A percentile compares a stretch with the other conserved stretches of the same genome.
phyloP scores from a whole-genome alignment of 768 basidiomycete genomes.

The Leccinum sublutescens region DNA sequence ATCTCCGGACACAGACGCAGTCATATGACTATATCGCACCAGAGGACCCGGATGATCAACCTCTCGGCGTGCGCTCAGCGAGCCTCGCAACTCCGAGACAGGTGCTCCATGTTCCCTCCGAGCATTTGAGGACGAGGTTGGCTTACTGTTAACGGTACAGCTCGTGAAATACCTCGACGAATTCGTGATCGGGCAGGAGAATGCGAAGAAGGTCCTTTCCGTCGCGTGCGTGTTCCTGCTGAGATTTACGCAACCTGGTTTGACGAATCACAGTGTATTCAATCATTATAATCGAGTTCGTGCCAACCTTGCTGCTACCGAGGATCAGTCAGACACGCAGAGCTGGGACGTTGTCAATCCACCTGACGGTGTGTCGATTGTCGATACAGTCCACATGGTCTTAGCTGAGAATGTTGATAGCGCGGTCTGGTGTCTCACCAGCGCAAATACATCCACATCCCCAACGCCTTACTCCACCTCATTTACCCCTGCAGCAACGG shows the following conservation, averaged over 20 bases:
- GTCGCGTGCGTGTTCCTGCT: constrained; percentile 72
- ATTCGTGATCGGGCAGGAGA: constrained; percentile 89
- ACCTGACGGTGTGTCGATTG: constrained; percentile 29
- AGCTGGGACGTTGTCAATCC: constrained; percentile 28
- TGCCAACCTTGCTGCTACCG: constrained; percentile 57
- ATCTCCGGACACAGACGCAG: constrained; percentile 59
- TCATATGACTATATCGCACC: constrained; percentile 38
- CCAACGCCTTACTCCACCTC: constrained; percentile 35
- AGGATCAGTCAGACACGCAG: constrained; percentile 34
- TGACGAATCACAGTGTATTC: constrained; percentile 61
- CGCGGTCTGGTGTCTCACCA: constrained; percentile 43
- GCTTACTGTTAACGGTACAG: constrained; percentile 38
- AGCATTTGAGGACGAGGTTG: not conserved
- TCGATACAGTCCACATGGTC: not conserved
- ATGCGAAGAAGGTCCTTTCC: constrained; percentile 89
- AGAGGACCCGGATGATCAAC: constrained; percentile 33
- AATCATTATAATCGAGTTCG: constrained; percentile 92
- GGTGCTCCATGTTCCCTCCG: constrained; percentile 27
- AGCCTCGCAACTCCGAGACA: constrained; percentile 60
- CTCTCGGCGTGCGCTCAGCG: constrained; percentile 38
- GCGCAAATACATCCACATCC: constrained; percentile 66
- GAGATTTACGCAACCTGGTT: constrained; percentile 1
- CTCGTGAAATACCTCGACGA: constrained; percentile 83
- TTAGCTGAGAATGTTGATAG: constrained; percentile 20
- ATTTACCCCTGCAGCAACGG: constrained; percentile 39